Evolutionary conservation across 495 filamentous ascomycete genomes (phyloP).

Genomic region (Friedmanniomyces simplex): DNA sequence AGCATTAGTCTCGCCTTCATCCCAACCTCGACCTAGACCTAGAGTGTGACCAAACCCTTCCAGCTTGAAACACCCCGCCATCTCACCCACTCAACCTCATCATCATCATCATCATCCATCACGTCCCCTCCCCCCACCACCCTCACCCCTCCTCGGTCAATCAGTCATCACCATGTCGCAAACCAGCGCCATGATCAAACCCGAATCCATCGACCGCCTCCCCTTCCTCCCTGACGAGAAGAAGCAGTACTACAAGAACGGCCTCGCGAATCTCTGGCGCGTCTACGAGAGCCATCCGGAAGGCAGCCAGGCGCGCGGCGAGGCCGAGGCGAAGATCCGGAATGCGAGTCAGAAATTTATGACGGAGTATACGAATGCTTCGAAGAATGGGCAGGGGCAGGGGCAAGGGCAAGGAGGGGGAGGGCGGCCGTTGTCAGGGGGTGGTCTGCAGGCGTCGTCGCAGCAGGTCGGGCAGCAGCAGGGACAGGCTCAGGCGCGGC

Average conservation of each 20-base stretch:
- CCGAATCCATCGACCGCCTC: constrained; percentile 19
- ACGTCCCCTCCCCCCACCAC: neutral
- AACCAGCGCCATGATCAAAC: constrained; percentile 7
- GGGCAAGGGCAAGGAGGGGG: neutral
- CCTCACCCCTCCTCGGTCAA: too few species aligned
- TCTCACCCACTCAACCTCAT: too few species aligned
- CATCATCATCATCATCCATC: neutral
- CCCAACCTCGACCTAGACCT: too few species aligned
- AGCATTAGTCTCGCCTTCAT: too few species aligned
- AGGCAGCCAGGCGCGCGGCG: constrained; percentile 14
- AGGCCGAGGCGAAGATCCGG: constrained; percentile 21
- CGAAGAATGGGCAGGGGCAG: neutral
- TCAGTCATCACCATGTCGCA: neutral
- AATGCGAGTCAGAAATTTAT: constrained; percentile 6
- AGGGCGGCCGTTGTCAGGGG: constrained; percentile 2
- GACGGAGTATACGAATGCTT: neutral
- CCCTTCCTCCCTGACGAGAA: constrained; percentile 19
- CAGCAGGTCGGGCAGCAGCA: constrained; percentile 8
- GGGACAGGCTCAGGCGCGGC: neutral
- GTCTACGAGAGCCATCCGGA: constrained; percentile 14
- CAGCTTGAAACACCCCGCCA: too few species aligned
- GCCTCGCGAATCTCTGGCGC: constrained; percentile 23
- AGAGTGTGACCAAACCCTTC: too few species aligned
- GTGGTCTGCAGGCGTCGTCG: too few species aligned
- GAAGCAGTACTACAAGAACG: constrained; percentile 22